Conservation (phyloP, 495 filamentous ascomycete species). For the Jackrogersella multiformis region DNA sequence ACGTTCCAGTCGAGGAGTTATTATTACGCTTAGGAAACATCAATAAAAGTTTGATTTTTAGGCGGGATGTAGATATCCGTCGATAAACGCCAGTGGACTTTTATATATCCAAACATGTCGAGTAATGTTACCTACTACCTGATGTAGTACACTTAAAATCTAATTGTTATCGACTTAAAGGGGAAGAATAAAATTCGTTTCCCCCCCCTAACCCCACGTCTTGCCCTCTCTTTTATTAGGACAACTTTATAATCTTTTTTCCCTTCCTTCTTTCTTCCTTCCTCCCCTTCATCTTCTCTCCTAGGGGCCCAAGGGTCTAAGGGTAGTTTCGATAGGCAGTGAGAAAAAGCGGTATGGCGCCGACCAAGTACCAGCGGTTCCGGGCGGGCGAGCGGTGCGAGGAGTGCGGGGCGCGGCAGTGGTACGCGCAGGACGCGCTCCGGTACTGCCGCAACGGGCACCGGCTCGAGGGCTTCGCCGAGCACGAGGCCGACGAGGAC, state of each 20-base stretch:
- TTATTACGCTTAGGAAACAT: neutral
- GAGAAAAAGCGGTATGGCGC: conserved; percentile 27
- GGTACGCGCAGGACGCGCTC: conserved; percentile 59
- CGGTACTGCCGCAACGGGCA: conserved; percentile 65
- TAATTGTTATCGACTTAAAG: neutral
- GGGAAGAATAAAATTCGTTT: neutral
- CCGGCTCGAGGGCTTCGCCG: conserved; percentile 56
- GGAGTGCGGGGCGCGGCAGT: conserved; percentile 58
- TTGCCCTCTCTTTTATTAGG: neutral
- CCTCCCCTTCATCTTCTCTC: too few species aligned
- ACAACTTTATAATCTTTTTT: too few species aligned
- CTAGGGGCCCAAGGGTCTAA: too few species aligned
- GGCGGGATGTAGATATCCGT: neutral
- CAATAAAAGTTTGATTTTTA: neutral
- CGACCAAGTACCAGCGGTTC: conserved; percentile 47
- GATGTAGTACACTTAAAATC: neutral
- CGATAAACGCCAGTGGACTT: neutral
- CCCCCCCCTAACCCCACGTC: neutral
- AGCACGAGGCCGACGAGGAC: conserved; percentile 73
- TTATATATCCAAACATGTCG: neutral
- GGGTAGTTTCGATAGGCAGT: too few species aligned
- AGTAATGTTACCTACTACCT: too few species aligned
- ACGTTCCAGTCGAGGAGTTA: too few species aligned
- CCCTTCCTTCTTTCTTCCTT: too few species aligned
- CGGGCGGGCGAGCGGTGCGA: conserved; percentile 55